Evolutionary conservation across 306 rosid genomes (phyloP), one percentile per base, ranked within the genome.

Genomic region (Prinsepia uniflora): DNA sequence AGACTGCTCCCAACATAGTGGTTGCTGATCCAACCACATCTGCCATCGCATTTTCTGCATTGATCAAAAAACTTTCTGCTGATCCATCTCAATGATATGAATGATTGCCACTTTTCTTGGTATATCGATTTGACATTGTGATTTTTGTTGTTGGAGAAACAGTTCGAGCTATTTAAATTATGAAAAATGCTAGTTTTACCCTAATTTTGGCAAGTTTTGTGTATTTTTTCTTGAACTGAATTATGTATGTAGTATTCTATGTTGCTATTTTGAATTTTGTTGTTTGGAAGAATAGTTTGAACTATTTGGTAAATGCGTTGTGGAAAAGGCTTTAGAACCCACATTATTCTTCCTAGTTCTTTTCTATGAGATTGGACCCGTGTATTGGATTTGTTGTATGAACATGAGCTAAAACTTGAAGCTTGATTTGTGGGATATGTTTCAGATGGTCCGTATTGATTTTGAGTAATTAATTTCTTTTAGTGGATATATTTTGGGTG

Each of bases 1-100:
- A 94, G 92, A 89, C 87, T 90, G 81, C 89, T 76, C 86, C 90
- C 89, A 13, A 87, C 89, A 91, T 40, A 14, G 1, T 52, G 2
- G 5, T 5, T 22, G 5, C 65, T 36, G 72, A 67, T 66, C 45
- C 48, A 18, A 8, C 24, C 13, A 34, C 62, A 17, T 39, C 83
- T 71, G 59, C 85, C 71, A 39, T 6, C 76, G 34, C 71, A 84
- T 80, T 59, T 90, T 85, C 80, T 72, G 81, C 89, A 1, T 64
- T 90, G 97, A 90, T 94, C 72, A 70, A 45, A 75, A 75, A 66
- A 84, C 81, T 81, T 80, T 44, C 12, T 68, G 65, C 95, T 94
- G 96, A 90, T 89, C 97, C 97, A 78, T 81, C 75, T 41, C 69
- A 24, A 0, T 19, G 42, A 22, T 63, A 36, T 41, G 57, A 53